These are phyloP conservation scores for Diaporthe capsici DNA, from an alignment of 2,329 filamentous ascomycete genomes.

Conservation along the genomic window DNA sequence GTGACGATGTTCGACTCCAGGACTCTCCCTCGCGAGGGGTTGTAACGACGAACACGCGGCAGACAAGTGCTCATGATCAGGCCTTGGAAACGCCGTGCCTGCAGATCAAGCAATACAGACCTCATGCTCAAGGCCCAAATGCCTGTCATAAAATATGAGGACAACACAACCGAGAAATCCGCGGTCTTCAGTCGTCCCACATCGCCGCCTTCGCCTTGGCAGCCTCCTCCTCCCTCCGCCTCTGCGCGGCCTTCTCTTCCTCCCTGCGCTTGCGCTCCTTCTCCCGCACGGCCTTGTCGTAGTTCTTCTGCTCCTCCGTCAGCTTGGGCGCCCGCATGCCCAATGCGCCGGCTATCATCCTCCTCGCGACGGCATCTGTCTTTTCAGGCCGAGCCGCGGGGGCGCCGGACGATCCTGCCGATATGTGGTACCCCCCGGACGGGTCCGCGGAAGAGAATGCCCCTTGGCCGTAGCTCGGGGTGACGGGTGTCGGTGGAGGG, in stretches of 20 bases:
- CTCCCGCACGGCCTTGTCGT: slow-evolving; percentile 85
- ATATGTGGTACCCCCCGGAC: slow-evolving; percentile 22
- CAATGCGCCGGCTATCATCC: slow-evolving; percentile 90
- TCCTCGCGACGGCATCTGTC: slow-evolving; percentile 89
- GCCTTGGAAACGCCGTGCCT: neutral
- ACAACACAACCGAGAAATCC: neutral
- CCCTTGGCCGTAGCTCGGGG: slow-evolving; percentile 59
- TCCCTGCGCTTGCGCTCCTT: slow-evolving; percentile 86
- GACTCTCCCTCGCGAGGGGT: neutral
- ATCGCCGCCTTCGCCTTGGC: slow-evolving; percentile 86
- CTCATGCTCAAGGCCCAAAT: neutral
- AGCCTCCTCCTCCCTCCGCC: slow-evolving; percentile 71
- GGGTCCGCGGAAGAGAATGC: slow-evolving; percentile 25
- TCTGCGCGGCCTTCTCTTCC: slow-evolving; percentile 77
- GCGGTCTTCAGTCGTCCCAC: slow-evolving; percentile 78
- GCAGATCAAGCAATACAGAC: neutral
- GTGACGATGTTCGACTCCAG: neutral
- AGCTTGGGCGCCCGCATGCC: slow-evolving; percentile 84
- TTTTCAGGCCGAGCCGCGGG: slow-evolving; percentile 79
- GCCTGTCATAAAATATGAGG: neutral
- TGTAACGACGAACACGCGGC: neutral
- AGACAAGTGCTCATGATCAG: neutral
- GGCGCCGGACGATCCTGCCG: slow-evolving; percentile 8
- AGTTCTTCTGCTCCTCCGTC: slow-evolving; percentile 91
- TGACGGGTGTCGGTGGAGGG: slow-evolving; percentile 78